Evolutionary conservation across 78 protist species (phyloP), one percentile per base, ranked within the genome.

Genomic region (Isochrysis galbana): DNA sequence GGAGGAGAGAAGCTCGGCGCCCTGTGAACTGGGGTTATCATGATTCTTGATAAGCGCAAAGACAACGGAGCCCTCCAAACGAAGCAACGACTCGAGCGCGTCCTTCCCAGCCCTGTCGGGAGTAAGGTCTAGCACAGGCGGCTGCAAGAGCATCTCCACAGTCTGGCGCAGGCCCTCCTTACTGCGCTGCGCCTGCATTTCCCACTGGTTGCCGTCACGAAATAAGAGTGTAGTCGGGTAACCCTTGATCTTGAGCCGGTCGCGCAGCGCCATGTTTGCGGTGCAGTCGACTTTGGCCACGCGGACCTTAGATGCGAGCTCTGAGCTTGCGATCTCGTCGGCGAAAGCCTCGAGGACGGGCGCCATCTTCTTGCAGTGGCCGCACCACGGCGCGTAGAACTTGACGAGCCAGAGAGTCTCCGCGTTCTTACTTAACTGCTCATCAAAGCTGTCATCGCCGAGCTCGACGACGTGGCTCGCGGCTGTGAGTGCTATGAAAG

Each of bases 211-310:
- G 61, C 61, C 61, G 61, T 51, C 61, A 14, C 61, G 61, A 14
- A 51, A 51, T 7, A 51, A 14, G 61, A 51, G 61, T 38, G 44
- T 26, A 21, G 91, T 89, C 14, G 92, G 92, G 82, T 77, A 90
- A 44, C 92, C 92, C 74, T 90, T 55, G 25, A 90, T 83, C 23
- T 69, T 69, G 47, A n/a, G 14, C 46, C n/a, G n/a, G 25, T 38
- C n/a, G 87, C 92, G 69, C 1, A 90, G 82, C 47, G 3, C 0
- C 51, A n/a, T 69, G n/a, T 39, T 34, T 22, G 11, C 89, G 38
- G 89, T 83, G 89, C 89, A 83, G 67, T 83, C 89, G 41, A 36
- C 23, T 14, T 83, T 47, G 54, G 39, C 89, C 41, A 83, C 21
- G 17, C 34, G 48, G 29, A 83, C 54, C 7, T n/a, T 26, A 36